Base-by-base conservation (phyloP, 2,329 filamentous ascomycete species). In the Tolypocladium inflatum region DNA sequence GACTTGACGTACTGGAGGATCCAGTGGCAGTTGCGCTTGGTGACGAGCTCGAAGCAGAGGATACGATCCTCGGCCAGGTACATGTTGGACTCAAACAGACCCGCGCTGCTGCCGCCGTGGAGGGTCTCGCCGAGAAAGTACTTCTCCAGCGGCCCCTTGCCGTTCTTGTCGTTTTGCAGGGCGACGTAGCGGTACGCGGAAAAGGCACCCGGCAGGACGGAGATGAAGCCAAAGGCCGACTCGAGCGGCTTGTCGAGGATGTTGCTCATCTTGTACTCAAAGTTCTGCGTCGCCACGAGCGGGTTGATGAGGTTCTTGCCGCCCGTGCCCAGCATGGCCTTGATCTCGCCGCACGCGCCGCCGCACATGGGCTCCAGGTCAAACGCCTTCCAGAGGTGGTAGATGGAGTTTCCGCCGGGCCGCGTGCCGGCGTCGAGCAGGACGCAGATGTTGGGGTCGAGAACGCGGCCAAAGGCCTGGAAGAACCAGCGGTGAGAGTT, bases 241-340 rank as follows among this genome's bases (percentile, higher is more conserved):
- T 99, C 94, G 45, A 99, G 78, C 2, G 94, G 94, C 76, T 99
- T 99, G 73, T 99, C 94, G 51, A 99, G 82, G 69, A 99, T 99
- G 69, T 99, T 99, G 73, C 91, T 96, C 89, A 99, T 96, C 81
- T 99, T 99, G 82, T 99, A 99, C 77, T 99, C 94, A 67, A 99
- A 99, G 70, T 99, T 99, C 68, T 99, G 94, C 1, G 92, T 92
- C 2, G 94, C 94, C 26, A 99, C 90, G 5, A 99, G 82, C 0
- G 94, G 94, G 68, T 97, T 99, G 64, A 97, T 72, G 41, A 99
- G 82, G 67, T 95, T 91, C 73, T 89, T 93, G 63, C 93, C 92
- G 59, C 82, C 85, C 4, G 84, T 85, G 33, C 87, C 88, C 76
- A 97, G 80, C 92, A 97, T 97, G 63, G 93, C 93, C 75, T 99